Conservation (phyloP, 192 early-diverging fungal genomes). For the Entomortierella beljakovae region DNA sequence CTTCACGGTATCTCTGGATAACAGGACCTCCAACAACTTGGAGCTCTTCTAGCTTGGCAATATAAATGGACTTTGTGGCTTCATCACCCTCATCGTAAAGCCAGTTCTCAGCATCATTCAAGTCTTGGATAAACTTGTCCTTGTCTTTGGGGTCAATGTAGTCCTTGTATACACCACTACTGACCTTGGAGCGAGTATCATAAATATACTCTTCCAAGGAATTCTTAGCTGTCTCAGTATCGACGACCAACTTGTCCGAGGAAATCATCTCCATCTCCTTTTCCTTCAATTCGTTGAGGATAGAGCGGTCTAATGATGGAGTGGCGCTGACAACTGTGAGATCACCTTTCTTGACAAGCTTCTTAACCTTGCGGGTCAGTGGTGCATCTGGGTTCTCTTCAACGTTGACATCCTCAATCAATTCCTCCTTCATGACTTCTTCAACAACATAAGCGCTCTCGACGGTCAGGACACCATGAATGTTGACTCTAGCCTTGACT, state of each 20-base stretch:
- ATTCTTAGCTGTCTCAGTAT: constrained; percentile 96
- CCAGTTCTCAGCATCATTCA: constrained; percentile 94
- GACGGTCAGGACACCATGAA: constrained; percentile 84
- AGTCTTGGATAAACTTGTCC: constrained; percentile 72
- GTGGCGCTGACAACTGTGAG: constrained; percentile 78
- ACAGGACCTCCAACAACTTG: constrained; percentile 88
- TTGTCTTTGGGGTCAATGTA: constrained; percentile 81
- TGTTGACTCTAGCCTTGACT: constrained; percentile 92
- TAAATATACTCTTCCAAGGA: constrained; percentile 99
- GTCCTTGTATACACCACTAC: constrained; percentile 71
- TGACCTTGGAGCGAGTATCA: constrained; percentile 90
- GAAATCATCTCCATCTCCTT: constrained; percentile 88
- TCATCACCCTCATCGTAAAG: constrained; percentile 98
- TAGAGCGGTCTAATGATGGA: constrained; percentile 65
- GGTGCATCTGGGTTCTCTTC: constrained; percentile 54
- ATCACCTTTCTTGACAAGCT: constrained; percentile 89
- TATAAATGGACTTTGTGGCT: constrained; percentile 91
- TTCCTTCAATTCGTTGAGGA: constrained; percentile 77
- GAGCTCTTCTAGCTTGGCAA: constrained; percentile 83
- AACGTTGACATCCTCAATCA: constrained; percentile 59
- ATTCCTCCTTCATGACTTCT: constrained; percentile 88
- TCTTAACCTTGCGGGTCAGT: constrained; percentile 89
- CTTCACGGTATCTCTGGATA: constrained; percentile 81
- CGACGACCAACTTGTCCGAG: constrained; percentile 89
- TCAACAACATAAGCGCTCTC: constrained; percentile 91